Conservation (phyloP, 2,329 filamentous ascomycete species). For the Alternaria ethzedia region DNA sequence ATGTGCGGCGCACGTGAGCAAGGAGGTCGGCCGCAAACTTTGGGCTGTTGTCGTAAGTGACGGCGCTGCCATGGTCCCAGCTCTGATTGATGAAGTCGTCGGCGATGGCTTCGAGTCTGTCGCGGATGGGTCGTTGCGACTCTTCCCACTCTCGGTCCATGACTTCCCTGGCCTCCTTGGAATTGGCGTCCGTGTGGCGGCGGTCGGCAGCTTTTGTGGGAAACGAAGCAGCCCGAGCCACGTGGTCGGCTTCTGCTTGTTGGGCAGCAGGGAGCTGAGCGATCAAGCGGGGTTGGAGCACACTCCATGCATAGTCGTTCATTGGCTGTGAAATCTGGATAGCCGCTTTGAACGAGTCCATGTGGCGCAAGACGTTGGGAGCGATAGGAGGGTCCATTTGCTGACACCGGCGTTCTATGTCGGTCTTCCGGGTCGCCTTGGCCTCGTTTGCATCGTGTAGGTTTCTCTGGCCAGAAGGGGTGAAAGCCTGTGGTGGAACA, state of each 20-base stretch:
- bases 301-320: constrained; percentile 72
- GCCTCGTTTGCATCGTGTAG: constrained; percentile 68
- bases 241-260: constrained; percentile 58
- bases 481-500: constrained; percentile 41
- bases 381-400: constrained; percentile 70
- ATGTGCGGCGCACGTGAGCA: constrained; percentile 69
- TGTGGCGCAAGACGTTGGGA: constrained; percentile 68
- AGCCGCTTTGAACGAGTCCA: constrained; percentile 76
- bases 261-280: constrained; percentile 71
- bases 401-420: constrained; percentile 74
- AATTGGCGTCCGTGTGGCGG: constrained; percentile 56
- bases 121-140: constrained; percentile 69
- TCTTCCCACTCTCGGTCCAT: constrained; percentile 75
- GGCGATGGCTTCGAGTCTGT: constrained; percentile 69
- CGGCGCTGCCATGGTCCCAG: constrained; percentile 69
- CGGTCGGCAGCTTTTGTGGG: constrained; percentile 57
- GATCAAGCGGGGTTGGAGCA: constrained; percentile 70
- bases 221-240: constrained; percentile 54
- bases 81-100: constrained; percentile 71
- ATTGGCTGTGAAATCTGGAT: constrained; percentile 72
- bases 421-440: constrained; percentile 68
- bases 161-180: constrained; percentile 62
- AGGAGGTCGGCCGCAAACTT: constrained; percentile 76
- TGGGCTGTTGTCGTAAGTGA: constrained; percentile 68
- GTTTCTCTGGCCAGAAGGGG: constrained; percentile 56